A percentile compares a stretch with the other conserved stretches of the same genome.
Evolutionary conservation across 1,139 yeast species (phyloP).

Genomic region (Tardiomyces depauwii): DNA sequence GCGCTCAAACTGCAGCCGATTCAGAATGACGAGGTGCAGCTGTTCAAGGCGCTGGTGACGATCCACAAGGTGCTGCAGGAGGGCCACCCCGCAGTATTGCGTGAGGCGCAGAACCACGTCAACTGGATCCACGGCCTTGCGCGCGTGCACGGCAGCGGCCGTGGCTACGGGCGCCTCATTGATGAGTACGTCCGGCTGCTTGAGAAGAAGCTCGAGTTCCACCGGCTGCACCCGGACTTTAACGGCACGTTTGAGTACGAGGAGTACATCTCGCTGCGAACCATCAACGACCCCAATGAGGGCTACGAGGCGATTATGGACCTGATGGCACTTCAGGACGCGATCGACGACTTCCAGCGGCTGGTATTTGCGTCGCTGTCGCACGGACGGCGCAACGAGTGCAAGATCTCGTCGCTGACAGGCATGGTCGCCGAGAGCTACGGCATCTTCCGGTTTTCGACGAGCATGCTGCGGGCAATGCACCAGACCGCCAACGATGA

Average conservation of each 20-base stretch:
- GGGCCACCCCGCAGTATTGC: slow-evolving; percentile 79
- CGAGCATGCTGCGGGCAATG: slow-evolving; percentile 87
- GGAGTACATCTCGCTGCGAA: slow-evolving; percentile 79
- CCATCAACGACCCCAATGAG: slow-evolving; percentile 89
- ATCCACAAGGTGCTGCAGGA: slow-evolving; percentile 93
- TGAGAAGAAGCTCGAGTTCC: slow-evolving; percentile 68
- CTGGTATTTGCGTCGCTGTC: slow-evolving; percentile 60
- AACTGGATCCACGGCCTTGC: slow-evolving; percentile 42
- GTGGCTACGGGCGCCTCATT: slow-evolving; percentile 59
- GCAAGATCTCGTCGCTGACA: slow-evolving; percentile 77
- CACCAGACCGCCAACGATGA: slow-evolving; percentile 65
- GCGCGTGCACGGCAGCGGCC: slow-evolving; percentile 16
- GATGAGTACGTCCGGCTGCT: slow-evolving; percentile 65
- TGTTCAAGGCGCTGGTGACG: slow-evolving; percentile 80
- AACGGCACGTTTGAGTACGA: slow-evolving; percentile 95
- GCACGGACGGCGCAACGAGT: slow-evolving; percentile 47
- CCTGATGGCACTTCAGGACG: slow-evolving; percentile 77
- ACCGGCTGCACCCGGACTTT: slow-evolving; percentile 76
- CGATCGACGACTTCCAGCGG: slow-evolving; percentile 69
- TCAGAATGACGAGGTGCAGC: slow-evolving; percentile 69
- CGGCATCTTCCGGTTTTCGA: slow-evolving; percentile 82
- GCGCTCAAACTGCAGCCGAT: slow-evolving; percentile 72
- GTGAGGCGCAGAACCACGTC: slow-evolving; percentile 69
- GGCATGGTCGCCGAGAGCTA: slow-evolving; percentile 91
- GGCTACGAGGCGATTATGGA: slow-evolving; percentile 87